These are phyloP conservation scores for Jaltomata sinuosa DNA, from an alignment of 257 asterid species.

Conservation along the genomic window DNA sequence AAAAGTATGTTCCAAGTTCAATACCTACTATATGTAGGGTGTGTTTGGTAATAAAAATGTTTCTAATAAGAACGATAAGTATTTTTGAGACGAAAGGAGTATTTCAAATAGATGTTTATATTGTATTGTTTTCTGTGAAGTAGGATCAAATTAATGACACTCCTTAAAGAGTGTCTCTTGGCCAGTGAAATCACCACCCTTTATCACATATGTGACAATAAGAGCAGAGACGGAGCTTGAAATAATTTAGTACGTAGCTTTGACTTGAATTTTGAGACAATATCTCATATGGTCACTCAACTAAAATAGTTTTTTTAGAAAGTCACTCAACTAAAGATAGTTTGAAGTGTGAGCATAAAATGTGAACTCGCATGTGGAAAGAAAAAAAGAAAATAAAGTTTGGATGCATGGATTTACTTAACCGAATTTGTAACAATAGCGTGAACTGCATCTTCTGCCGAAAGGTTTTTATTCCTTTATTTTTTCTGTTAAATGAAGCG, in stretches of 20 bases:
- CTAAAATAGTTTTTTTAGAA: no score
- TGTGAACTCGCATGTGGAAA: not conserved
- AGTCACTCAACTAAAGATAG: no score
- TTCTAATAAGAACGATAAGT: no score
- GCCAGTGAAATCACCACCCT: not conserved
- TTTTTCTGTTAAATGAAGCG: not conserved
- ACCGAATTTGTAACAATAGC: not conserved
- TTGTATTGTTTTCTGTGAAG: not conserved
- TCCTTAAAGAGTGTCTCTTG: not conserved
- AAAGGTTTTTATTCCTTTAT: not conserved
- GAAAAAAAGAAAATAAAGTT: no score
- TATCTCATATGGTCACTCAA: no score
- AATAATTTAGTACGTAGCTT: no score
- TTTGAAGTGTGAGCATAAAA: not conserved
- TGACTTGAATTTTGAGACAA: no score
- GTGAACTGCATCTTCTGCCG: not conserved
- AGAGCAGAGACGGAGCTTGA: not conserved
- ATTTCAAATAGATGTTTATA: not conserved
- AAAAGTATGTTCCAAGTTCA: conserved; percentile 40
- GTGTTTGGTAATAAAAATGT: no score
- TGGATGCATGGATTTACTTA: not conserved
- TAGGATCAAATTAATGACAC: not conserved
- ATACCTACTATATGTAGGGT: not conserved
- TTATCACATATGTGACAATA: not conserved
- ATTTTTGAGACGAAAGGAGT: no score